These are phyloP conservation scores for Xylaria telfairii DNA, from an alignment of 495 filamentous ascomycete genomes.

Conservation along the genomic window DNA sequence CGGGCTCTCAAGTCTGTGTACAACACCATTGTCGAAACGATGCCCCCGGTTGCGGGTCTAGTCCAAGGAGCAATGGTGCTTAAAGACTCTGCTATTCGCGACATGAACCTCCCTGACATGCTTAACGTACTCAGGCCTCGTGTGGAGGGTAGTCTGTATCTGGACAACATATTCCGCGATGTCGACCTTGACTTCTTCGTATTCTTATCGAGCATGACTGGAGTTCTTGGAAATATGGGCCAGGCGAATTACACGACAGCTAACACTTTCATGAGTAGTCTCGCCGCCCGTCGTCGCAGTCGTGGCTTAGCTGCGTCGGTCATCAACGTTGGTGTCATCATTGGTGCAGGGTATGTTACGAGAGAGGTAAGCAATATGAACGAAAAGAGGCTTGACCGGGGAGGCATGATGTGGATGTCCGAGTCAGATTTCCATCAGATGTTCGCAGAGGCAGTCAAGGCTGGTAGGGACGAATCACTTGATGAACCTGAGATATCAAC, in stretches of 20 bases:
- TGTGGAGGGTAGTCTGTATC: neutral
- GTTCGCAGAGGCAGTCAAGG: slow-evolving; percentile 24
- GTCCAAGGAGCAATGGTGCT: slow-evolving; percentile 56
- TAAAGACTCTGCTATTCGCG: slow-evolving; percentile 40
- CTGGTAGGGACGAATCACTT: neutral
- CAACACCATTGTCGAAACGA: slow-evolving; percentile 25
- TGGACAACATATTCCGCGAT: neutral
- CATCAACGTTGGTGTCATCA: neutral
- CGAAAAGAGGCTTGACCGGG: neutral
- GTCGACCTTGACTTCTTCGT: slow-evolving; percentile 12
- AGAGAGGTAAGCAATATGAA: neutral
- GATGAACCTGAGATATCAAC: neutral
- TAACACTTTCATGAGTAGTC: neutral
- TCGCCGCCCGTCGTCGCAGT: neutral
- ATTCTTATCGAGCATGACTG: neutral
- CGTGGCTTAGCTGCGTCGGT: slow-evolving; percentile 33
- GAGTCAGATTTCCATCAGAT: slow-evolving; percentile 25
- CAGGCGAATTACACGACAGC: slow-evolving; percentile 3
- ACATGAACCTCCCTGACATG: neutral
- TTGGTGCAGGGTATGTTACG: slow-evolving; percentile 8
- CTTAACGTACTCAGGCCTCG: neutral
- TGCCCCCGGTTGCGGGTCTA: slow-evolving; percentile 54
- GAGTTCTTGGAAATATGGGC: neutral
- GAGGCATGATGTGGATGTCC: slow-evolving; percentile 13
- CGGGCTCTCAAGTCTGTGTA: slow-evolving; percentile 24